Percentiles rank a stretch among this genome's conserved stretches.
These are phyloP conservation scores for Arachnopeziza araneosa DNA, from an alignment of 2,329 filamentous ascomycete species.

Conservation along the genomic window DNA sequence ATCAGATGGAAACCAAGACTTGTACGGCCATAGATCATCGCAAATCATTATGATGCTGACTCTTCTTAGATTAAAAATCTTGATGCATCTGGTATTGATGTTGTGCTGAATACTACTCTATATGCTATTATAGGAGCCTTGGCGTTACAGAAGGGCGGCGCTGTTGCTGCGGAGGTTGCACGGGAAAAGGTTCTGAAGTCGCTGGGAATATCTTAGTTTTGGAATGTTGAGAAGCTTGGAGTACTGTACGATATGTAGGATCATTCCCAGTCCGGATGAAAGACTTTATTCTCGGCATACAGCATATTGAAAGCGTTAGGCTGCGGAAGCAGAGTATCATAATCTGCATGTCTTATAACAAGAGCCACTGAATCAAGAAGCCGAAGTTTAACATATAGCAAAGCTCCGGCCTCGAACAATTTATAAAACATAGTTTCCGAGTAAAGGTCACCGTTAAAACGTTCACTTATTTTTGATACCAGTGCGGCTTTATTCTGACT, in stretches of 20 bases:
- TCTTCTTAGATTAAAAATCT: constrained; percentile 56
- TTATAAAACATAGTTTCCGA: background rate
- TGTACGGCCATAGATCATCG: constrained; percentile 41
- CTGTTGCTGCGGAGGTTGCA: constrained; percentile 67
- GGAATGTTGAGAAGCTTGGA: background rate
- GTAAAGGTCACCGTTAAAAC: background rate
- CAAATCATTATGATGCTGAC: constrained; percentile 16
- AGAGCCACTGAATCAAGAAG: background rate
- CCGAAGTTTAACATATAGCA: background rate
- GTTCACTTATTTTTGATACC: background rate
- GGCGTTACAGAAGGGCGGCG: constrained; percentile 79
- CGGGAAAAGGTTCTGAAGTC: constrained; percentile 52
- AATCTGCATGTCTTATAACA: background rate
- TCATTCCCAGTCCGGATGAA: background rate
- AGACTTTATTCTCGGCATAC: background rate
- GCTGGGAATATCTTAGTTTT: constrained; percentile 19
- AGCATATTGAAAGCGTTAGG: background rate
- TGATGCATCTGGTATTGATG: constrained; percentile 63
- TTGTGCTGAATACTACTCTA: constrained; percentile 70
- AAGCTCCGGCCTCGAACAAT: background rate
- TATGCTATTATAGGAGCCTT: constrained; percentile 86
- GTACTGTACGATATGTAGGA: background rate
- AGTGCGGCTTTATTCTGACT: background rate
- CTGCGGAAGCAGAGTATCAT: background rate
- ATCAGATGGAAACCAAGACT: constrained; percentile 84